Evolutionary conservation across 768 basidiomycete species (phyloP).

Genomic region (Auricularia heimuer): DNA sequence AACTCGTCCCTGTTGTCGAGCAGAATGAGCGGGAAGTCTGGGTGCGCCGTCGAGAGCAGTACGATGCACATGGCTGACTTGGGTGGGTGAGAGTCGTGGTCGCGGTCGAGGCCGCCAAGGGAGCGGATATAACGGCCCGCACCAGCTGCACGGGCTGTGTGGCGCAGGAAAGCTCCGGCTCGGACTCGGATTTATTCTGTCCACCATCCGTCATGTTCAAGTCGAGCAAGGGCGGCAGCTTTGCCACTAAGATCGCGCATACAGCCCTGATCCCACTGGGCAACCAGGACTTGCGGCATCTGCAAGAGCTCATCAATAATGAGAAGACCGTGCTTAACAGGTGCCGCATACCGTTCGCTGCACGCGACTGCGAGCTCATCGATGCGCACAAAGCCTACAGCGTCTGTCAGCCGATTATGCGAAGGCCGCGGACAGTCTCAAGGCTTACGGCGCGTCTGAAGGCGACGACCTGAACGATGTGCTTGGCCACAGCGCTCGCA

Average conservation of each 20-base stretch:
- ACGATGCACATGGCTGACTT: too few relatives aligned
- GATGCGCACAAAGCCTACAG: slow-evolving; percentile 37
- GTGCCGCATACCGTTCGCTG: slow-evolving; percentile 31
- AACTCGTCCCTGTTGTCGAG: slow-evolving; percentile 9
- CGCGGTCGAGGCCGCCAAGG: too few relatives aligned
- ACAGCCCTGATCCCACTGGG: slow-evolving; percentile 72
- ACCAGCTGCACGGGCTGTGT: not conserved
- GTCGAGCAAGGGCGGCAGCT: slow-evolving; percentile 29
- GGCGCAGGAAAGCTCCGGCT: not conserved
- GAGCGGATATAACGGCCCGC: too few relatives aligned
- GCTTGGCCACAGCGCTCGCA: slow-evolving; percentile 54
- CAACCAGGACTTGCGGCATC: slow-evolving; percentile 67
- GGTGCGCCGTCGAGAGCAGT: not conserved
- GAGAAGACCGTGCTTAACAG: slow-evolving; percentile 75
- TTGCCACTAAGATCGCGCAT: slow-evolving; percentile 75
- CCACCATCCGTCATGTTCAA: slow-evolving; percentile 50
- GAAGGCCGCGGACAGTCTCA: slow-evolving; percentile 64
- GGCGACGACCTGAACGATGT: slow-evolving; percentile 83
- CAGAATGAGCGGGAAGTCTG: not conserved
- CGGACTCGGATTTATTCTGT: not conserved
- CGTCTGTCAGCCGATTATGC: slow-evolving; percentile 54
- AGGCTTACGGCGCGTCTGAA: slow-evolving; percentile 66
- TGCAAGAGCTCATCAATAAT: slow-evolving; percentile 83
- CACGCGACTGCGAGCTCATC: slow-evolving; percentile 1
- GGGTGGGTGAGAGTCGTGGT: too few relatives aligned